These are phyloP conservation scores for Podaxis sp. DNA, from an alignment of 768 basidiomycete genomes.

Conservation along the genomic window DNA sequence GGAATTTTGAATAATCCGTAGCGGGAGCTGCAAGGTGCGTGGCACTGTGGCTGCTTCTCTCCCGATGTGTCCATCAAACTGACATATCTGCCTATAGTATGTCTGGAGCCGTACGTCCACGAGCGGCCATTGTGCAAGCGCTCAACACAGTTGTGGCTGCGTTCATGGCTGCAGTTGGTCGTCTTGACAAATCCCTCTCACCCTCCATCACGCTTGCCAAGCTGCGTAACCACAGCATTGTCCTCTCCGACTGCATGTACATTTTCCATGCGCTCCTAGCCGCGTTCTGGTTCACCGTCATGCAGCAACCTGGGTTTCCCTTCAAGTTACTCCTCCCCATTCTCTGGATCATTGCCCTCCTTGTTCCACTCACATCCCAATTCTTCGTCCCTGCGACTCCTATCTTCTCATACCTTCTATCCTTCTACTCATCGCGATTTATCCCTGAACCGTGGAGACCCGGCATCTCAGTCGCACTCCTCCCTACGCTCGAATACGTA, in stretches of 20 bases:
- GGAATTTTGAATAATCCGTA: neutral
- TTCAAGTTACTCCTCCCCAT: slow-evolving; percentile 77
- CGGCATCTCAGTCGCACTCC: slow-evolving; percentile 83
- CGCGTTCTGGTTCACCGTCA: slow-evolving; percentile 69
- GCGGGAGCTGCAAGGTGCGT: slow-evolving; percentile 4
- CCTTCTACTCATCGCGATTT: slow-evolving; percentile 85
- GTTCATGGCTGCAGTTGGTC: slow-evolving; percentile 58
- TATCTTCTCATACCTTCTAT: slow-evolving; percentile 81
- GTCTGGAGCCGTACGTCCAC: slow-evolving; percentile 1
- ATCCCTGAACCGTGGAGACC: slow-evolving; percentile 79
- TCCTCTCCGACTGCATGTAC: slow-evolving; percentile 58
- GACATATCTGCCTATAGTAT: neutral
- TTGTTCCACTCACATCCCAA: slow-evolving; percentile 85
- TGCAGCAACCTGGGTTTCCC: slow-evolving; percentile 69
- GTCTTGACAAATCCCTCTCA: slow-evolving; percentile 77
- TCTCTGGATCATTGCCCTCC: slow-evolving; percentile 64
- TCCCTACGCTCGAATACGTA: slow-evolving; percentile 93
- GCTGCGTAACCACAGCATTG: slow-evolving; percentile 57
- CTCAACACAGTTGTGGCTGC: slow-evolving; percentile 34
- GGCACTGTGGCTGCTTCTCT: neutral
- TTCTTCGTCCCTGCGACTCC: slow-evolving; percentile 90
- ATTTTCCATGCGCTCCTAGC: slow-evolving; percentile 63
- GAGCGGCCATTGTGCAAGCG: neutral
- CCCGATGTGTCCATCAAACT: neutral
- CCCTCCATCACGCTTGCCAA: slow-evolving; percentile 63